phyloP scores from a whole-genome alignment of 352 stramenopile genomes.

The Aphanomyces invadans region DNA sequence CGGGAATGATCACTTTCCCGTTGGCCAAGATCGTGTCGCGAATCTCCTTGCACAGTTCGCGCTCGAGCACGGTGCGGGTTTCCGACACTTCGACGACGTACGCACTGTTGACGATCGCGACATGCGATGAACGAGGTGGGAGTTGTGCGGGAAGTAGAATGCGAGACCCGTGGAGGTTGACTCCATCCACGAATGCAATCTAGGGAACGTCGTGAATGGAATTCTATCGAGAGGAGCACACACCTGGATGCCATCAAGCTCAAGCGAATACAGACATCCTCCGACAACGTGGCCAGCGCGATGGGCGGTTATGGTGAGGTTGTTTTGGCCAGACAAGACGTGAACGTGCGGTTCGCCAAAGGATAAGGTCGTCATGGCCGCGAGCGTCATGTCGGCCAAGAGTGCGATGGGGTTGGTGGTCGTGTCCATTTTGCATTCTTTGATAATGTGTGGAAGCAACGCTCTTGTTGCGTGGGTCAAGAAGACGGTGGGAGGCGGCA shows the following conservation, averaged over 20 bases:
- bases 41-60: constrained; percentile 69
- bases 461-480: constrained; percentile 75
- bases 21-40: constrained; percentile 61
- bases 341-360: not conserved
- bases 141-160: constrained; percentile 65
- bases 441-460: constrained; percentile 55
- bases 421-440: constrained; percentile 55
- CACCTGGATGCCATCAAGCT: constrained; percentile 62
- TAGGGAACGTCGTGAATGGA: not conserved
- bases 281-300: constrained; percentile 70
- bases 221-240: not conserved
- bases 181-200: constrained; percentile 45
- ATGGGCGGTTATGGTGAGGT: constrained; percentile 72
- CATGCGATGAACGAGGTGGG: constrained; percentile 48
- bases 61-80: constrained; percentile 69
- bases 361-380: not conserved
- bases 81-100: constrained; percentile 81
- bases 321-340: not conserved
- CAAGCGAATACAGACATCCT: constrained; percentile 67
- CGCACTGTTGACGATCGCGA: constrained; percentile 54
- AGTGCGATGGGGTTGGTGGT: constrained; percentile 30
- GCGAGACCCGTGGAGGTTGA: constrained; percentile 63
- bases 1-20: constrained; percentile 78
- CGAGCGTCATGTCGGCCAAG: not conserved
- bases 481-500: constrained; percentile 37